Base-by-base conservation (phyloP, 164 flowering plant species). In the Nelumbo lutea region DNA sequence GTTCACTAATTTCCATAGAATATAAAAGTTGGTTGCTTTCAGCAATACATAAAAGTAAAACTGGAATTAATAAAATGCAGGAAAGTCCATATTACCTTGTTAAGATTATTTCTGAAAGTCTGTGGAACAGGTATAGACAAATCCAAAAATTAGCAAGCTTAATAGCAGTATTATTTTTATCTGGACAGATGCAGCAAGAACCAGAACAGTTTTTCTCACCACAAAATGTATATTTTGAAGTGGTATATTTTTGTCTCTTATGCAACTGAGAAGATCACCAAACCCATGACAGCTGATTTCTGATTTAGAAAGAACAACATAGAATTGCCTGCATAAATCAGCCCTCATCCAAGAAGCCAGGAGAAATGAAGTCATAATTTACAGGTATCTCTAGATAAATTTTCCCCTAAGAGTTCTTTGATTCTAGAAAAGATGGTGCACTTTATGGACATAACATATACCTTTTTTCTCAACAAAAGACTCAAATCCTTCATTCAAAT, bases 151-250 rank as follows among this genome's bases (percentile, higher is more conserved):
- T 58, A 44, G 68, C 42, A 52, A 56, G 11, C 64, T 58, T 48
- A 47, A 65, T 40, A 65, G 65, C 47, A 27, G 0, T 27, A 27
- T 27, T 27, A 45, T 47, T 53, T 52, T 10, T 45, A 41, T 9
- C 42, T 53, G 13, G 27, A 42, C 11, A 51, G 11, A 27, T 45
- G 61, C 40, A 72, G 58, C 58, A 39, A 61, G n/a, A 68, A n/a
- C 57, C 15, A 47, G 7, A 65, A 64, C 48, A 62, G 11, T 27
- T 27, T 27, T 39, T 74, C 87, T 73, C 82, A 93, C 99, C 92
- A 96, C 99, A 86, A 93, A 96, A 81, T 96, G 99, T 73, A 96
- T 96, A 79, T 92, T 92, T 58, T 87, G 86, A 73, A 96, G 96
- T 4, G 93, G 90, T 27, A 89, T 84, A 6, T 79, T 83, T 79